Evolutionary conservation across 306 rosid genomes (phyloP).

Genomic region (Alnus rubra): DNA sequence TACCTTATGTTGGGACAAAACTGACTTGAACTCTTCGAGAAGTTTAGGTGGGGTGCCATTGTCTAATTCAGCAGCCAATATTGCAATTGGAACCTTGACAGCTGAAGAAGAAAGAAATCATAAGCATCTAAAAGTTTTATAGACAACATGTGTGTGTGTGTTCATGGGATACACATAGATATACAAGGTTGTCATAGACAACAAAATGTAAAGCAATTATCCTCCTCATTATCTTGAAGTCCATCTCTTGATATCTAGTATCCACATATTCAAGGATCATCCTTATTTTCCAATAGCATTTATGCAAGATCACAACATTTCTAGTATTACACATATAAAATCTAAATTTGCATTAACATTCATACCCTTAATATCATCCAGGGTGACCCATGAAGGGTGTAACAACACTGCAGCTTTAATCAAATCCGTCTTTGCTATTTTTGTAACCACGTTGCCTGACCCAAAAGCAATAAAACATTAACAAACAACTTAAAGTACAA

Average conservation of each 20-base stretch:
- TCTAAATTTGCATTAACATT: background rate
- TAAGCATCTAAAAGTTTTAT: background rate
- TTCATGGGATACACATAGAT: no score
- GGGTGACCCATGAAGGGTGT: constrained; percentile 16
- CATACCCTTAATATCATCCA: constrained; percentile 9
- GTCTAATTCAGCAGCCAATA: constrained; percentile 13
- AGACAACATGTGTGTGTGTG: no score
- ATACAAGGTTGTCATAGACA: no score
- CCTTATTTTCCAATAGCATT: background rate
- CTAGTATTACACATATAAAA: background rate
- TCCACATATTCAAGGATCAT: background rate
- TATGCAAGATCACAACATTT: no score
- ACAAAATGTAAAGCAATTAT: background rate
- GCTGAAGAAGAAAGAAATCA: background rate
- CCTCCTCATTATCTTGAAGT: background rate
- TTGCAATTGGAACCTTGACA: constrained; percentile 9
- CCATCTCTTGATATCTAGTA: background rate
- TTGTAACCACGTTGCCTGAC: background rate
- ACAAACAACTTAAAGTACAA: no score
- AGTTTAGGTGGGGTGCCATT: constrained; percentile 4
- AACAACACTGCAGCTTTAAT: constrained; percentile 12
- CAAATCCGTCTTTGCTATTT: background rate
- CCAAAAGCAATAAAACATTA: background rate
- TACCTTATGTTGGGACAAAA: background rate
- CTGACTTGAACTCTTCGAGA: background rate